Conservation (phyloP, 768 basidiomycete species). For the button mushroom (Agaricus bisporus) region DNA sequence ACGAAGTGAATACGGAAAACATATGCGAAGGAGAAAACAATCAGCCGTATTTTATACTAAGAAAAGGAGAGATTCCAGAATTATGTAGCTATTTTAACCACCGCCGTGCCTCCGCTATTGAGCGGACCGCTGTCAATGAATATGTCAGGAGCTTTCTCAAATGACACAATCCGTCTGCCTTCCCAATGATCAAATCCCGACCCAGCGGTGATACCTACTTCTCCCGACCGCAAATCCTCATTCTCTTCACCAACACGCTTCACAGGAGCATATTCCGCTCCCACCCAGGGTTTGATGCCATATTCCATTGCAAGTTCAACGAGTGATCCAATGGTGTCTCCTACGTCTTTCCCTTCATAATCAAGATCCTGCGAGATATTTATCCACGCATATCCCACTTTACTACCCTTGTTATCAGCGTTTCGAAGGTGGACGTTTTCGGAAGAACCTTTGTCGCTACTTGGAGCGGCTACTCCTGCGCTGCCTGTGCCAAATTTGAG, state of each 20-base stretch:
- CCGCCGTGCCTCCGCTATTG: conserved; percentile 35
- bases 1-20: background rate
- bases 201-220: background rate
- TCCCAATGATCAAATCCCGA: conserved; percentile 12
- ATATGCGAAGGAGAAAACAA: background rate
- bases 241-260: background rate
- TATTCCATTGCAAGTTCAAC: conserved; percentile 35
- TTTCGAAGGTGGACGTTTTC: conserved; percentile 3
- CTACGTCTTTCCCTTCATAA: conserved; percentile 74
- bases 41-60: background rate
- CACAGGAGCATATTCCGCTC: background rate
- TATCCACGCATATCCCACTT: conserved; percentile 80
- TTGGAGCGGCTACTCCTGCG: conserved; percentile 10
- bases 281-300: conserved; percentile 38
- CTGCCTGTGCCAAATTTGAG: conserved; percentile 30
- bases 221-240: background rate
- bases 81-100: conserved; percentile 37
- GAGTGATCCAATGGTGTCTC: conserved; percentile 38
- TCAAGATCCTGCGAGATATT: conserved; percentile 75
- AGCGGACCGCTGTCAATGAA: conserved; percentile 38
- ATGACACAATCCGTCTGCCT: conserved; percentile 34
- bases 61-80: background rate
- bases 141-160: conserved; percentile 48
- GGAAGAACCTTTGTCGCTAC: conserved; percentile 7
- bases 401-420: conserved; percentile 17